Base-by-base conservation (phyloP, 179 eudicot genomes). In the Patellifolia procumbens region DNA sequence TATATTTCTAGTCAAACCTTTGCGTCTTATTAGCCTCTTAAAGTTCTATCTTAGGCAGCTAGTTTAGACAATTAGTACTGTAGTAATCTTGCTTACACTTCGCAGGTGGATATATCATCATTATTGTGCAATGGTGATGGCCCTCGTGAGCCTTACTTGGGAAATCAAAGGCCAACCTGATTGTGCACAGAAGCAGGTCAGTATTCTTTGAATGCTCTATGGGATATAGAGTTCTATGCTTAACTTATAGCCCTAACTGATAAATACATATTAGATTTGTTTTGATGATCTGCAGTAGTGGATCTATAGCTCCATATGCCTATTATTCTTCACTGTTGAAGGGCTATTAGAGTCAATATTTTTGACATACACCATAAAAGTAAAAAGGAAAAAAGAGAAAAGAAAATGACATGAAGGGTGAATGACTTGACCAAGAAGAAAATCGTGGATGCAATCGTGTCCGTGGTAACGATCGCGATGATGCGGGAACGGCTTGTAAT, bases 91-190 rank as follows among this genome's bases (percentile, higher is more conserved):
- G 42, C 31, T 51, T 51, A 55, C 51, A 26, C 37, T 48, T 37
- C 82, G 28, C 88, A 95, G 99, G 99, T 93, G 99, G 97, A 88
- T 95, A 80, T 86, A 87, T 67, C 99, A 95, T 88, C 99, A 95
- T 80, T 95, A 95, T 55, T 95, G 89, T 84, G 99, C 99, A 77
- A 95, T 91, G 95, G 85, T 84, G 59, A 93, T 93, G 98, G 97
- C 99, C 74, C 88, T 95, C 53, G 96, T 95, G 82, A 95, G 99
- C 80, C 92, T 95, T 68, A 95, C 99, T 26, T 95, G 99, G 99
- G 99, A 93, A 79, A 93, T 95, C 74, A 92, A 90, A 81, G 87
- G 93, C 65, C 87, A 83, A 65, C 97, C 97, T 75, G 84, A 95
- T 73, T 95, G 99, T 87, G 84, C 86, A 19, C 85, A 84, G 81